A percentile compares a stretch with the other conserved stretches of the same genome.
phyloP scores from a whole-genome alignment of 2,329 filamentous ascomycete species.

The Epichloe glyceriae region DNA sequence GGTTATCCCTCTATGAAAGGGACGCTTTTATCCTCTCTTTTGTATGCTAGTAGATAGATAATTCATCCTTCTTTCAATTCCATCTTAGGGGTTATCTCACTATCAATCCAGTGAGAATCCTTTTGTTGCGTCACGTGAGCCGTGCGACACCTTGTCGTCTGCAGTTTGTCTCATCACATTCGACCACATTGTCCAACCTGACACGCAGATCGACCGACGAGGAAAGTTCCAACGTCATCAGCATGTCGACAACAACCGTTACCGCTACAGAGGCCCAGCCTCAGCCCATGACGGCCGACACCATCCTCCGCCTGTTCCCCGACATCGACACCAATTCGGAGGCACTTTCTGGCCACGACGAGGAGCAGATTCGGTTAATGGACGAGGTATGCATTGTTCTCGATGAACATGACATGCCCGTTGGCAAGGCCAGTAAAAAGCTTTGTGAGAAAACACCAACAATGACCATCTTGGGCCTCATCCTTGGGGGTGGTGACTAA shows the following conservation, averaged over 20 bases:
- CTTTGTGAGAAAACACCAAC: slow-evolving; percentile 52
- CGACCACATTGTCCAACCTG: not conserved
- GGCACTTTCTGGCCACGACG: slow-evolving; percentile 83
- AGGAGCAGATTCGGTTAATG: slow-evolving; percentile 96
- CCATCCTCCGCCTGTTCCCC: slow-evolving; percentile 77
- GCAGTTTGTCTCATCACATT: not conserved
- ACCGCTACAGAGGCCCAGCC: slow-evolving; percentile 32
- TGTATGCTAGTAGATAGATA: no score
- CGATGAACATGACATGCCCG: slow-evolving; percentile 81
- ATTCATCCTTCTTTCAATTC: no score
- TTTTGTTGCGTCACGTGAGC: no score
- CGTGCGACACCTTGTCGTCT: not conserved
- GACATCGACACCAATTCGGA: slow-evolving; percentile 61
- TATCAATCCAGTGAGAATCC: no score
- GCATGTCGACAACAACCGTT: slow-evolving; percentile 20
- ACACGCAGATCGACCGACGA: not conserved
- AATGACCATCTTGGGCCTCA: not conserved
- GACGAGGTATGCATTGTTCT: slow-evolving; percentile 97
- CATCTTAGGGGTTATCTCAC: no score
- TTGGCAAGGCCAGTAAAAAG: slow-evolving; percentile 97
- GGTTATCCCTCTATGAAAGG: no score
- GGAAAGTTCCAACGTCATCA: not conserved
- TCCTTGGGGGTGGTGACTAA: not conserved
- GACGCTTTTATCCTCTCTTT: no score
- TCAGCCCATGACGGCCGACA: slow-evolving; percentile 67